These are phyloP conservation scores for Amanita molliuscula DNA, from an alignment of 768 basidiomycete species.

Conservation along the genomic window DNA sequence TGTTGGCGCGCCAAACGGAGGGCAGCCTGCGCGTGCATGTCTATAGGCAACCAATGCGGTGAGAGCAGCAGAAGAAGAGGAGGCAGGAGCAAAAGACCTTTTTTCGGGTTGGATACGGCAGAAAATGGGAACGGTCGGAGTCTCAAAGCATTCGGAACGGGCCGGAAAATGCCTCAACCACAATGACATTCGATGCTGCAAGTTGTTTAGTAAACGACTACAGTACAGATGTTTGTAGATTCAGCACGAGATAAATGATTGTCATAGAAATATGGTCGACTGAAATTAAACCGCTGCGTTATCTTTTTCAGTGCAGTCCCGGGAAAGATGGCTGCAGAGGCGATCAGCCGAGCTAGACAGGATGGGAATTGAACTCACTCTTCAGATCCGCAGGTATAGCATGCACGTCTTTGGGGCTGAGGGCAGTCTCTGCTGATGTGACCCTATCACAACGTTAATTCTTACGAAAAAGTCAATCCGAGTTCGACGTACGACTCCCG, in stretches of 20 bases:
- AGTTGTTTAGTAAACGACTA: not conserved
- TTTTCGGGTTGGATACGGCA: slow-evolving; percentile 1
- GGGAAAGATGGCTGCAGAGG: slow-evolving; percentile 60
- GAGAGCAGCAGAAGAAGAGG: not conserved
- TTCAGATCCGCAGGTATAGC: slow-evolving; percentile 75
- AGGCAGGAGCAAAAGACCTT: not conserved
- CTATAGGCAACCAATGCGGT: not conserved
- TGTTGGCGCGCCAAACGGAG: slow-evolving; percentile 44
- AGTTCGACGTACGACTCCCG: slow-evolving; percentile 44
- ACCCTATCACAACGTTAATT: slow-evolving; percentile 33
- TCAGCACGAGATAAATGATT: not conserved
- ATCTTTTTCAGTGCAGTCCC: slow-evolving; percentile 63
- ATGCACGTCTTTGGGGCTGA: slow-evolving; percentile 72
- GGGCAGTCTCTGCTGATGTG: slow-evolving; percentile 83
- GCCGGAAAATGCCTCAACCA: slow-evolving; percentile 9
- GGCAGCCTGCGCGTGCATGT: slow-evolving; percentile 47
- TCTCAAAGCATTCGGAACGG: slow-evolving; percentile 9
- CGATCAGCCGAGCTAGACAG: not conserved
- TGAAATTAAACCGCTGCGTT: slow-evolving; percentile 17
- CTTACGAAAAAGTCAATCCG: not conserved
- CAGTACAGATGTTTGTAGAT: slow-evolving; percentile 5
- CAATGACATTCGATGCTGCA: not conserved
- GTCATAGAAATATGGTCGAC: too few relatives aligned
- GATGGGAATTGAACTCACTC: slow-evolving; percentile 37
- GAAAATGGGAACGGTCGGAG: not conserved